A percentile compares a stretch with the other conserved stretches of the same genome.
Evolutionary conservation across 495 filamentous ascomycete species (phyloP).

Genomic region (Penicillium macrosclerotiorum): DNA sequence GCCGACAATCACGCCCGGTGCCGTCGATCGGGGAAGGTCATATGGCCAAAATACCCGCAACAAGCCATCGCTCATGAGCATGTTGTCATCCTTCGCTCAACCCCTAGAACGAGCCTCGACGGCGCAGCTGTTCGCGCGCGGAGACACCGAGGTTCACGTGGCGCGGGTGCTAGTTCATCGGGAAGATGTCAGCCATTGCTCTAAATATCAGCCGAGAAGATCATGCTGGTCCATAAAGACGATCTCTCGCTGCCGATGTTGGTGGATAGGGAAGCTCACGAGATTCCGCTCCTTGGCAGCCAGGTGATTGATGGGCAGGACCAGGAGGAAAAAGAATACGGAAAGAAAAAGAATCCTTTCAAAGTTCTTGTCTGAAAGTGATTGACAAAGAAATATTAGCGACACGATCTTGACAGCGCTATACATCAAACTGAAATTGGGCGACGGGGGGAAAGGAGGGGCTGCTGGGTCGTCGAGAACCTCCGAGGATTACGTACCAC

Average conservation of each 20-base stretch:
- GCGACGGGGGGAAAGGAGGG: slow-evolving; percentile 18
- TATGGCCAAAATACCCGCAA: slow-evolving; percentile 98
- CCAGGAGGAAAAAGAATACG: slow-evolving; percentile 71
- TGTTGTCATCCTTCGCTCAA: slow-evolving; percentile 74
- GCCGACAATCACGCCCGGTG: slow-evolving; percentile 83
- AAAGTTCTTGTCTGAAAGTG: slow-evolving; percentile 58
- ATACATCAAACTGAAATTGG: slow-evolving; percentile 1
- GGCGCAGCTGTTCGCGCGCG: slow-evolving; percentile 89
- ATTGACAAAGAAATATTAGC: slow-evolving; percentile 5
- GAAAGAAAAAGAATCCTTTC: slow-evolving; percentile 76
- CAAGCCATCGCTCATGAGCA: slow-evolving; percentile 77
- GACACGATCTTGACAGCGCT: neutral
- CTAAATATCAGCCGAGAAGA: too few relatives aligned
- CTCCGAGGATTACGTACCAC: slow-evolving; percentile 61
- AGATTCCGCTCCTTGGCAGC: slow-evolving; percentile 65
- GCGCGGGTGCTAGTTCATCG: slow-evolving; percentile 74
- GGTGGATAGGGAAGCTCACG: slow-evolving; percentile 46
- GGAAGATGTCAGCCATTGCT: slow-evolving; percentile 18
- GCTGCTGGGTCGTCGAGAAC: slow-evolving; percentile 2
- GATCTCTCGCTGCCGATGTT: neutral
- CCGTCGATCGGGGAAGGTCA: slow-evolving; percentile 70
- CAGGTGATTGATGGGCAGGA: slow-evolving; percentile 69
- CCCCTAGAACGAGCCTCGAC: slow-evolving; percentile 86
- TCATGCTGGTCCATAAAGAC: neutral
- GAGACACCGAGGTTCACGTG: slow-evolving; percentile 80